Evolutionary conservation across 2,329 filamentous ascomycete genomes (phyloP), one percentile per base, ranked within the genome.

Genomic region (Pseudogymnoascus sp.): DNA sequence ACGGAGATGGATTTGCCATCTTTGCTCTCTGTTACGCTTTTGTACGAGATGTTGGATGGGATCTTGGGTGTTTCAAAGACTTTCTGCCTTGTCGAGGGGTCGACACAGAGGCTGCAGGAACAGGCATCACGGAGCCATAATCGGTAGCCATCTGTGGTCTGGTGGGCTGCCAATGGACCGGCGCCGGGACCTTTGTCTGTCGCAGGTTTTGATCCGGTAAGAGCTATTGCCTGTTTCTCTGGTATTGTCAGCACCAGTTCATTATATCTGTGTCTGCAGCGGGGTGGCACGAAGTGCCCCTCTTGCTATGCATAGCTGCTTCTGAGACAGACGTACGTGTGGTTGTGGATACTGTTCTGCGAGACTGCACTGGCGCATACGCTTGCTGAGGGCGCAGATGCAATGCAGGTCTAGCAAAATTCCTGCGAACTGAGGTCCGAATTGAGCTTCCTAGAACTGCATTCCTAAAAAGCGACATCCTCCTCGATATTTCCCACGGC

Each of bases 1-100:
- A 88, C 73, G 32, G 76, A 72, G 9, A 83, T 69, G n/a, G 71
- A 66, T 6, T 74, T 75, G 57, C 75, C 70, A 2, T 73, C 68
- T 8, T 72, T 69, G 18, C 75, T 67, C 59, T 73, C 68, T 32
- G 72, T 64, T 34, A 78, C 63, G 22, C 72, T 62, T 35, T 71
- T 67, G 4, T 75, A 71, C 12, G 65, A 58, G 54, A 86, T 80
- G 32, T 76, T 64, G 7, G 66, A 30, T 0, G 85, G 82, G 41
- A 91, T 85, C 59, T 90, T 85, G 18, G 78, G 77, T 1, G 85
- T 86, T 60, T 81, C 80, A 71, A 89, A 89, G 37, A 77, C 75
- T 73, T 87, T 87, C 69, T 88, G 84, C 41, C 77, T 79, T 14
- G 82, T 84, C 41, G 81, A 79, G 3, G 79, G 75, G 68, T 87